phyloP scores from a whole-genome alignment of 768 basidiomycete genomes.

The Amanita jacksonii region DNA sequence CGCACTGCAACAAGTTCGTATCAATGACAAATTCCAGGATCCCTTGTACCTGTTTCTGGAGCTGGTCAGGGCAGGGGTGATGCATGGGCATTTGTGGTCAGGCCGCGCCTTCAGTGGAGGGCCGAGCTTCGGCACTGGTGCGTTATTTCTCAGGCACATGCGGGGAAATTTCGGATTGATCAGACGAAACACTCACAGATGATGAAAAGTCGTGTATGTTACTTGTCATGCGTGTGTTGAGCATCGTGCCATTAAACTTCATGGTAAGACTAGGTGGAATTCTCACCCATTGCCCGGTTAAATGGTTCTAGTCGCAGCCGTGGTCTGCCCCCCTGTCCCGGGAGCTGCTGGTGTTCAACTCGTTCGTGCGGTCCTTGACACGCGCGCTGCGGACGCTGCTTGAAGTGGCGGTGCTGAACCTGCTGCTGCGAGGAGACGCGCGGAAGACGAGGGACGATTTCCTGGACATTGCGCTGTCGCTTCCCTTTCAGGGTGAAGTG shows the following conservation, averaged over 20 bases:
- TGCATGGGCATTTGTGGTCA: constrained; percentile 91
- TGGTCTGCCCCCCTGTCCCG: constrained; percentile 97
- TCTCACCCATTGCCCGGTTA: constrained; percentile 3
- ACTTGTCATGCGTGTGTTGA: constrained; percentile 92
- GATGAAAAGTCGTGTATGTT: constrained; percentile 93
- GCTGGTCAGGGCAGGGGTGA: constrained; percentile 90
- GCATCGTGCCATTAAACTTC: constrained; percentile 91
- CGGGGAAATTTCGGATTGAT: not conserved
- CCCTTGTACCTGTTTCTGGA: constrained; percentile 92
- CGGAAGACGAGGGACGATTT: constrained; percentile 82
- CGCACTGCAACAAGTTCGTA: constrained; percentile 63
- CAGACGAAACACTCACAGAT: constrained; percentile 34
- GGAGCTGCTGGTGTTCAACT: constrained; percentile 96
- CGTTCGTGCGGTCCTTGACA: constrained; percentile 87
- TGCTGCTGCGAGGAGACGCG: constrained; percentile 86
- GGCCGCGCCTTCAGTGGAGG: constrained; percentile 86
- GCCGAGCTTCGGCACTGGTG: constrained; percentile 88
- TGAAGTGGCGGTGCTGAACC: constrained; percentile 87
- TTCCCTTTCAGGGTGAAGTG: constrained; percentile 93
- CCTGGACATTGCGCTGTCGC: constrained; percentile 82
- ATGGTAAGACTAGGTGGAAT: constrained; percentile 45
- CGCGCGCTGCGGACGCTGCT: constrained; percentile 84
- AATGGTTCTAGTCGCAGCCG: constrained; percentile 52
- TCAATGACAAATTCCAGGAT: constrained; percentile 99
- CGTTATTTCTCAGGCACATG: constrained; percentile 17